Percentiles rank a stretch among this genome's conserved stretches.
phyloP scores from a whole-genome alignment of 1,284 basidiomycete species.

The Trichosporon sp. region DNA sequence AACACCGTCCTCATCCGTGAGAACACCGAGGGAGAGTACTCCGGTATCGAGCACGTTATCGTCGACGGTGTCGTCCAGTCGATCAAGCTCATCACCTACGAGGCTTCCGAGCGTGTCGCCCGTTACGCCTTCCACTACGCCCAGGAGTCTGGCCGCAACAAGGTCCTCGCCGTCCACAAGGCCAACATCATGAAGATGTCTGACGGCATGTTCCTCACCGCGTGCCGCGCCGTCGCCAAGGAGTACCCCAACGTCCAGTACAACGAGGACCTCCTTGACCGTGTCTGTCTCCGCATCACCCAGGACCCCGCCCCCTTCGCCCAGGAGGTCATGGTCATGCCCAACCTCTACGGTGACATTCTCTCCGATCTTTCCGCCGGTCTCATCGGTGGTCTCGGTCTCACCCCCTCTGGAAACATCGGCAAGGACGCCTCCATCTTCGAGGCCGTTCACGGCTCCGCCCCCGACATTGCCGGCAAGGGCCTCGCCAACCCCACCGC shows the following conservation, averaged over 20 bases:
- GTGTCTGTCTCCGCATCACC: slow-evolving; percentile 76
- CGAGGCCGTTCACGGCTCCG: slow-evolving; percentile 97
- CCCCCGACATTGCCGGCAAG: slow-evolving; percentile 68
- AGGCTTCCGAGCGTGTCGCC: slow-evolving; percentile 96
- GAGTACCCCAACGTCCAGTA: slow-evolving; percentile 90
- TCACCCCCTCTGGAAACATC: slow-evolving; percentile 98
- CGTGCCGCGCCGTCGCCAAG: slow-evolving; percentile 93
- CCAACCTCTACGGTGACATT: slow-evolving; percentile 88
- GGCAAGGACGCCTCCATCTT: slow-evolving; percentile 98
- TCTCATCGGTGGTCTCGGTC: slow-evolving; percentile 93
- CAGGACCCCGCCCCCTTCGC: slow-evolving; percentile 84
- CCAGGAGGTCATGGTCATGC: slow-evolving; percentile 99
- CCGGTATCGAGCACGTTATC: slow-evolving; percentile 95
- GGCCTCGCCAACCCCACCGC: slow-evolving; percentile 98
- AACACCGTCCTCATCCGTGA: slow-evolving; percentile 98
- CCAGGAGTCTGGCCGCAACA: slow-evolving; percentile 74
- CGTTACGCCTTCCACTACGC: slow-evolving; percentile 99
- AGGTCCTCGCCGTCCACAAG: slow-evolving; percentile 99
- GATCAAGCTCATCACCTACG: slow-evolving; percentile 99
- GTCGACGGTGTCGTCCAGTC: slow-evolving; percentile 98
- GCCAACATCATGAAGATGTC: slow-evolving; percentile 99
- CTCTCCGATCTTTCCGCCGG: slow-evolving; percentile 99
- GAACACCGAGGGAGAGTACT: slow-evolving; percentile 99
- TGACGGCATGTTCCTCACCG: slow-evolving; percentile 98
- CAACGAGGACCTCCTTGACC: slow-evolving; percentile 96